phyloP scores from a whole-genome alignment of 805 yeast genomes.

The Yarrowia porcina region DNA sequence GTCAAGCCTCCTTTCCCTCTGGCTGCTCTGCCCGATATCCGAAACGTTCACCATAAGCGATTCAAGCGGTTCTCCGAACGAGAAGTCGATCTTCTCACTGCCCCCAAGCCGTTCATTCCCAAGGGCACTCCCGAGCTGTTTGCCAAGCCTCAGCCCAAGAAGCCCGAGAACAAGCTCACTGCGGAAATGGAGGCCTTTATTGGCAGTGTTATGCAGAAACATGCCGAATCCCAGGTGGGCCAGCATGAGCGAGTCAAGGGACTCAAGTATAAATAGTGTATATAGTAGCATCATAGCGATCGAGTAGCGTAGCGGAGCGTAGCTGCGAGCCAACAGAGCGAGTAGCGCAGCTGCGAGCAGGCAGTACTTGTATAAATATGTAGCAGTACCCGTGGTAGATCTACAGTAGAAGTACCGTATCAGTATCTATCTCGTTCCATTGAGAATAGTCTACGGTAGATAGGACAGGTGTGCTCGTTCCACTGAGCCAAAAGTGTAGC shows the following conservation, averaged over 20 bases:
- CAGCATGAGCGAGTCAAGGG: constrained; percentile 13
- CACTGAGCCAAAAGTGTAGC: no score
- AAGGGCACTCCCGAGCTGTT: constrained; percentile 46
- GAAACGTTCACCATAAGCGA: constrained; percentile 73
- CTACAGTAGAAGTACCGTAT: no score
- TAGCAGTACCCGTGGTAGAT: no score
- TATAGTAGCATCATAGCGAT: constrained; percentile 13
- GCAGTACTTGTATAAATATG: no score
- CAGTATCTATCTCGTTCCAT: no score
- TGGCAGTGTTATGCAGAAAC: constrained; percentile 37
- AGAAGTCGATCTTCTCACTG: constrained; percentile 58
- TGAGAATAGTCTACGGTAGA: no score
- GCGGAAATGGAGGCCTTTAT: constrained; percentile 55
- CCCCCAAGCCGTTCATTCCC: constrained; percentile 77
- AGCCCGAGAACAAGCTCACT: constrained; percentile 43
- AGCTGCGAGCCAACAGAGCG: no score
- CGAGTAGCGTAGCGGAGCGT: no score
- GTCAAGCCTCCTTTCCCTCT: constrained; percentile 76
- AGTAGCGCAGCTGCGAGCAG: no score
- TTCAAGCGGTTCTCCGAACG: constrained; percentile 59
- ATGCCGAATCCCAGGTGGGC: constrained; percentile 20
- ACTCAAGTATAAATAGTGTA: constrained; percentile 24
- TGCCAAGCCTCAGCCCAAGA: constrained; percentile 35
- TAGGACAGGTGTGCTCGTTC: no score
- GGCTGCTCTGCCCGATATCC: constrained; percentile 81